Evolutionary conservation across 1,139 yeast species (phyloP), one percentile per base, ranked within the genome.

Genomic region (Blastobotrys ciferrii): DNA sequence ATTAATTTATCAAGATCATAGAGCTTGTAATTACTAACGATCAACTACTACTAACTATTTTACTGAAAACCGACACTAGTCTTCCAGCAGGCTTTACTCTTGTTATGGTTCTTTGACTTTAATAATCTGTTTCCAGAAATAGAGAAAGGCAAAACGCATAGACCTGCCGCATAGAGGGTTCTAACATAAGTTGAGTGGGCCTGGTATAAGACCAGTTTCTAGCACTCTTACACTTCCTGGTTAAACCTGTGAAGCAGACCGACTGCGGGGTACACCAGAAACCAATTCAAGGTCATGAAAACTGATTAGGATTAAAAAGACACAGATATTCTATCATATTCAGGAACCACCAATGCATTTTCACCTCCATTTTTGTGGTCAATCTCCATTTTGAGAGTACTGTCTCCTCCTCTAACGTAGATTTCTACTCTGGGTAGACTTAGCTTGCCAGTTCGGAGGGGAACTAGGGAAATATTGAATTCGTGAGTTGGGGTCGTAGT

Each of bases 371-470:
- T 87, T 52, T 75, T 75, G 55, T 81, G 76, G 47, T 83, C 84
- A 7, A 82, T 66, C 52, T 87, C 91, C 72, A 80, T 74, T 11
- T 75, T 66, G 28, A 70, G 68, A 42, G 64, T 65, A 43, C 65
- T 67, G 2, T 58, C 59, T 30, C 64, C 65, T 31, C 59, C 68
- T 6, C 56, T 52, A 44, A 69, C 56, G n/a, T 50, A 48, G 12
- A 88, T 73, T n/a, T 72, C 74, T 12, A 87, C 71, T 51, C 71
- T 75, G 0, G 98, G 98, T 33, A 87, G 69, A 3, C 73, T 66
- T 11, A 89, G 63, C 53, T 83, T 82, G 0, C 98, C 98, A 18
- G 84, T 80, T 53, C 77, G 81, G 49, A 88, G 65, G 0, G 98
- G 97, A 9, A 88, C 75, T 53, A 91, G 65, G 2, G 76, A 68